These are phyloP conservation scores for Brassica carinata DNA, from an alignment of 345 rosid species.

Conservation along the genomic window DNA sequence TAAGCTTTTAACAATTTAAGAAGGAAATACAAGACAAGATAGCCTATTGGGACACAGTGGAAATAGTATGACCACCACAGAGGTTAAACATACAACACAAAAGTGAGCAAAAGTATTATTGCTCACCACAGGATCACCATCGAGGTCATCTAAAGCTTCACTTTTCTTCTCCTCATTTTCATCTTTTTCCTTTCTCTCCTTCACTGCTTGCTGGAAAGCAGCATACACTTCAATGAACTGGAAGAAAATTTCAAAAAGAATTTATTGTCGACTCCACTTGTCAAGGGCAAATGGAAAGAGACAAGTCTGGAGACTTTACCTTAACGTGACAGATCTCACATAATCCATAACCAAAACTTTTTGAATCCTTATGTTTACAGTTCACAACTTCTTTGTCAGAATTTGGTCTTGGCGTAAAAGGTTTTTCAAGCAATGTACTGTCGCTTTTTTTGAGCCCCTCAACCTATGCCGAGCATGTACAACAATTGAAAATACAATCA, in stretches of 20 bases:
- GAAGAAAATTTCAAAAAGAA: neutral
- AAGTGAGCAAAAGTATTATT: conserved; percentile 4
- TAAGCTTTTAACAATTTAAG: conserved; percentile 3
- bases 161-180: conserved; percentile 48
- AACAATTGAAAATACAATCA: neutral
- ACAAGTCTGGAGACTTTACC: conserved; percentile 41
- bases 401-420: conserved; percentile 29
- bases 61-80: neutral
- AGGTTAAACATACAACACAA: conserved; percentile 13
- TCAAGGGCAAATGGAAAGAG: neutral
- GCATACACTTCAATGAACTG: conserved; percentile 64
- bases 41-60: conserved; percentile 42
- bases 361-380: conserved; percentile 59
- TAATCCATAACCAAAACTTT: conserved; percentile 59
- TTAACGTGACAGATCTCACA: conserved; percentile 61
- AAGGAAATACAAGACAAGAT: conserved; percentile 14
- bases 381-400: conserved; percentile 45
- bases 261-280: conserved; percentile 3
- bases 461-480: conserved; percentile 46
- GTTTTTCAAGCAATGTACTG: conserved; percentile 41
- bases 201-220: conserved; percentile 53
- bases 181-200: too few species aligned
- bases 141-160: conserved; percentile 62
- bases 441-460: conserved; percentile 59
- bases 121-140: conserved; percentile 69